Evolutionary conservation across 352 stramenopile genomes (phyloP).

Genomic region (Thalassiosira hispida): DNA sequence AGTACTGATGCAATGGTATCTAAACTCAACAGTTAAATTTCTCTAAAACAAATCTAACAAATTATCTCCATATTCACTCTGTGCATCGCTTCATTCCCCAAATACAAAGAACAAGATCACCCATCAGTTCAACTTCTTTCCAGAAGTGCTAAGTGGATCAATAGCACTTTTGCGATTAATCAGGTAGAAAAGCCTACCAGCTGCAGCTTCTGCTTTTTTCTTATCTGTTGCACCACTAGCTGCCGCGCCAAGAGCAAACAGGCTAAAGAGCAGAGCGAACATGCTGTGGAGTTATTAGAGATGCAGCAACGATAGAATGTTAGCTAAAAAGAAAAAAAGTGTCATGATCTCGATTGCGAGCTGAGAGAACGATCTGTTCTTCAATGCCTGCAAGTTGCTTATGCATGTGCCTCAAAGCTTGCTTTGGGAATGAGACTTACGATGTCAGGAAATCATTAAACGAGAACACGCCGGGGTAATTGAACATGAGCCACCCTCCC

Average conservation of each 20-base stretch:
- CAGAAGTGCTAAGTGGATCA: slow-evolving; percentile 67
- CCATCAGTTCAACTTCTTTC: slow-evolving; percentile 60
- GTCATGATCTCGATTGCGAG: no score
- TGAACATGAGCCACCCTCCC: slow-evolving; percentile 69
- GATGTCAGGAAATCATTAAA: slow-evolving; percentile 68
- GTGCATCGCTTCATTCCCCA: no score
- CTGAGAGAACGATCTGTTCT: no score
- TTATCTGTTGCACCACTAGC: slow-evolving; percentile 70
- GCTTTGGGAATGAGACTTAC: no score
- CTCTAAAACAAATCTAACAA: no score
- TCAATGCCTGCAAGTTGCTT: no score
- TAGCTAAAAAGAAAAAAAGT: background rate
- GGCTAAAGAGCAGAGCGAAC: slow-evolving; percentile 73
- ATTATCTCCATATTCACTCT: no score
- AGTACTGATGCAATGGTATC: no score
- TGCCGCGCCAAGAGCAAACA: slow-evolving; percentile 71
- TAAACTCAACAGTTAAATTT: no score
- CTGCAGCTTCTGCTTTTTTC: slow-evolving; percentile 66
- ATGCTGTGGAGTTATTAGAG: no score
- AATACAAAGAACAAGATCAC: no score
- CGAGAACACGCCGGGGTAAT: background rate
- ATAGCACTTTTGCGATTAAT: slow-evolving; percentile 74
- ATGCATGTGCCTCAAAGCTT: no score
- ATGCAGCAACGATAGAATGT: background rate
- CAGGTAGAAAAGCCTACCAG: slow-evolving; percentile 72